Base-by-base conservation (phyloP, 768 basidiomycete genomes). In the Galerina sulciceps region DNA sequence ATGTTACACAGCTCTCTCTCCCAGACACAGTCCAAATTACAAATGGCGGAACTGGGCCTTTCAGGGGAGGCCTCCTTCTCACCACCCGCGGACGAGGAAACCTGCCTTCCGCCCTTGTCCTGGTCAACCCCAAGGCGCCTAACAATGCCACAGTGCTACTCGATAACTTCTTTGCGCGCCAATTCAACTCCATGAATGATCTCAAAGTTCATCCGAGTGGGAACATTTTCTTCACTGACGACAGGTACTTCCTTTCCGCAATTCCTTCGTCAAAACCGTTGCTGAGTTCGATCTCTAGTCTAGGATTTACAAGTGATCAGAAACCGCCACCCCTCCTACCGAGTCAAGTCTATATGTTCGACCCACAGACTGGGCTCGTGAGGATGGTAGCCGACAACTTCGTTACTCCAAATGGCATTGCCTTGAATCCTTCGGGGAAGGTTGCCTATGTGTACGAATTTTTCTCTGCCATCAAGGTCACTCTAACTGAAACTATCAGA, bases 151-250 rank as follows among this genome's bases (percentile, higher is more conserved):
- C 87, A 0, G 79, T 88, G 20, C 69, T 93, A 13, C 71, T 93
- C 55, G 89, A 93, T 71, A 92, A 92, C 73, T 90, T 81, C 70
- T 88, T 83, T 63, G 90, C 90, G 1, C 78, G 89, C 1, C 90
- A 91, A 63, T 93, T 92, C 75, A 91, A 89, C 71, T 90, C 90
- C 0, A 71, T 92, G 50, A 90, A 92, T 68, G 91, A 94, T 61
- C 76, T 89, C 56, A 91, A 89, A 64, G 75, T 91, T 3, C 85
- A 90, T 52, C 89, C 88, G 0, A 88, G 58, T 26, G 53, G 82
- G 58, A 84, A 85, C 42, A 82, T 84, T 41, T 65, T 92, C 1
- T 91, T 92, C 73, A 92, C 90, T 0, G 90, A 94, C 63, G 76
- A 78, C n/a, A 75, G 78, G 83, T 91, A 72, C 40, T 46, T 23